Percentiles rank a stretch among this genome's conserved stretches.
Evolutionary conservation across 2,329 filamentous ascomycete genomes (phyloP).

Genomic region (Trichoderma sp.): DNA sequence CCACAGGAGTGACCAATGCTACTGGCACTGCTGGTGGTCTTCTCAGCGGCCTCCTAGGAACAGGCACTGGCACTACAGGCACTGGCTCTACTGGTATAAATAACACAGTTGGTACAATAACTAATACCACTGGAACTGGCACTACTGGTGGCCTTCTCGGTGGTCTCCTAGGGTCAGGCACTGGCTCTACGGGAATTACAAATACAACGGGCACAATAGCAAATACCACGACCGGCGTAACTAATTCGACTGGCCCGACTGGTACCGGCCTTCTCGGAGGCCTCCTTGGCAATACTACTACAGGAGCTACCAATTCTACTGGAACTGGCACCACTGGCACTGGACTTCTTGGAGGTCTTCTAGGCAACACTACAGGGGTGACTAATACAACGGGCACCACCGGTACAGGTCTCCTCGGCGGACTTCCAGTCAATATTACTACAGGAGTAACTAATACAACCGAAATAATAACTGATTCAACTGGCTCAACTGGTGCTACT

Average conservation of each 20-base stretch:
- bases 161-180: not conserved
- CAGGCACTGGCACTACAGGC: not conserved
- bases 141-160: not conserved
- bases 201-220: not conserved
- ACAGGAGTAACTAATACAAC: not conserved
- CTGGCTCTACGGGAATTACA: not conserved
- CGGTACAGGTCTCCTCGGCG: not conserved
- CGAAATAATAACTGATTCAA: not conserved
- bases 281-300: not conserved
- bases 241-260: not conserved
- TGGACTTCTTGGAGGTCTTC: not conserved
- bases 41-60: not conserved
- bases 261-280: not conserved
- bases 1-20: not conserved
- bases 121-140: constrained; percentile 1
- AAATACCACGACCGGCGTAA: not conserved
- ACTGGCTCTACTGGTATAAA: not conserved
- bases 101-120: not conserved
- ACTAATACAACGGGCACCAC: not conserved
- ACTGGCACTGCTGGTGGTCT: not conserved
- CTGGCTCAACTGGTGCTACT: not conserved
- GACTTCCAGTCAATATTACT: too few relatives aligned
- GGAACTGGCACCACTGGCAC: not conserved
- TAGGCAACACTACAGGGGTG: not conserved
- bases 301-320: too few relatives aligned